phyloP scores from a whole-genome alignment of 2,329 filamentous ascomycete genomes.

The Ophiostoma novo-ulmi region DNA sequence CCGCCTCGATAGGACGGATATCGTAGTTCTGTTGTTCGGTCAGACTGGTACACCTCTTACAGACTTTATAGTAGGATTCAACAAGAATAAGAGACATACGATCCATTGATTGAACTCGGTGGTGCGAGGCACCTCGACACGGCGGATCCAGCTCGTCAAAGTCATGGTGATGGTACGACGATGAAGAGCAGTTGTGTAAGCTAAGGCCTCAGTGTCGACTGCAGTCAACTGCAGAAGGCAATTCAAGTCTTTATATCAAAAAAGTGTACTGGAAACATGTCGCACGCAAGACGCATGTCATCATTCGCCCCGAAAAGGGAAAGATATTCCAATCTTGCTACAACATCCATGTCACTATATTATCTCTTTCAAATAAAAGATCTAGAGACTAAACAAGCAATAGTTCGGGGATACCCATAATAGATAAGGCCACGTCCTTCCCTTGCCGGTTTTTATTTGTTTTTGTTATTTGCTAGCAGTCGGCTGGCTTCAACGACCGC shows the following conservation, averaged over 20 bases:
- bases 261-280: background rate
- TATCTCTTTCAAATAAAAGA: background rate
- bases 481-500: background rate
- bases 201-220: background rate
- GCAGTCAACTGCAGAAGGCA: background rate
- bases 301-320: background rate
- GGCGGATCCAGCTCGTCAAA: slow-evolving; percentile 11
- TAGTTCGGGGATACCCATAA: background rate
- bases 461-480: no score
- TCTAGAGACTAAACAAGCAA: background rate
- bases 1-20: slow-evolving; percentile 4
- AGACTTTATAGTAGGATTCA: background rate
- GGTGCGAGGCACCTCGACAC: slow-evolving; percentile 5
- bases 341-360: background rate
- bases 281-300: background rate
- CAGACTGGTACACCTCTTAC: background rate
- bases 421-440: slow-evolving; percentile 1
- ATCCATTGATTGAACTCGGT: slow-evolving; percentile 16
- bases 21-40: background rate
- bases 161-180: background rate
- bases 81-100: background rate
- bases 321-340: background rate
- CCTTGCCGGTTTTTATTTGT: background rate
- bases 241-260: background rate
- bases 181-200: background rate